Evolutionary conservation across 2,329 filamentous ascomycete species (phyloP).

Genomic region (Botryotinia narcissicola): DNA sequence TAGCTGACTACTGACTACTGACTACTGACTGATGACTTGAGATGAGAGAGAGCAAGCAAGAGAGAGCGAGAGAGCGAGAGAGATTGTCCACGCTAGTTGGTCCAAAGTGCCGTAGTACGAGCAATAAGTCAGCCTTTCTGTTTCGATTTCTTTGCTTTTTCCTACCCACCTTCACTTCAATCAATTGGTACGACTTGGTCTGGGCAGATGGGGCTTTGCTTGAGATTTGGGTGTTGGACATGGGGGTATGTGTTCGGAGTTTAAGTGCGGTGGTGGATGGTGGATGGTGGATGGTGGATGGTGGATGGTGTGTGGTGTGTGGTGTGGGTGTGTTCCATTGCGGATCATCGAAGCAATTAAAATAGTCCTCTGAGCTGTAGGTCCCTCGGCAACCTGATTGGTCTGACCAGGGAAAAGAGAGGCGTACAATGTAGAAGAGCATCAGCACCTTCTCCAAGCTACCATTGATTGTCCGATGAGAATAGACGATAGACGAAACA

Average conservation of each 20-base stretch:
- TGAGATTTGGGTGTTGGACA: background rate
- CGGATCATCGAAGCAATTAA: conserved; percentile 9
- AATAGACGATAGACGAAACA: background rate
- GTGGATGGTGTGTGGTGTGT: background rate
- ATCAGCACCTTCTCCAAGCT: background rate
- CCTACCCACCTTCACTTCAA: background rate
- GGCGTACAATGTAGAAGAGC: too few species aligned
- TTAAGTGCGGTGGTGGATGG: background rate
- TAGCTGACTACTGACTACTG: background rate
- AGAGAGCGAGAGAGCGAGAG: too few species aligned
- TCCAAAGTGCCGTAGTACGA: background rate
- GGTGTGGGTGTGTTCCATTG: background rate
- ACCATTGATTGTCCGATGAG: background rate
- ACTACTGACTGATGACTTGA: background rate
- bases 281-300: background rate
- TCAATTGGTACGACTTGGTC: background rate
- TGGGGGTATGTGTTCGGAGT: background rate
- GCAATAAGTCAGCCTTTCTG: background rate
- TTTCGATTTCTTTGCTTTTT: background rate
- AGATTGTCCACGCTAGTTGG: background rate
- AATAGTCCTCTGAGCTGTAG: background rate
- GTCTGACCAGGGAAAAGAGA: background rate
- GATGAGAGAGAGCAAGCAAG: background rate
- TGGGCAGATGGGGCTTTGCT: conserved; percentile 3
- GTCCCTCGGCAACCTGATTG: background rate